These are phyloP conservation scores for Echinochloa phyllopogon DNA, from an alignment of 176 grass and related monocot genomes.

Conservation along the genomic window DNA sequence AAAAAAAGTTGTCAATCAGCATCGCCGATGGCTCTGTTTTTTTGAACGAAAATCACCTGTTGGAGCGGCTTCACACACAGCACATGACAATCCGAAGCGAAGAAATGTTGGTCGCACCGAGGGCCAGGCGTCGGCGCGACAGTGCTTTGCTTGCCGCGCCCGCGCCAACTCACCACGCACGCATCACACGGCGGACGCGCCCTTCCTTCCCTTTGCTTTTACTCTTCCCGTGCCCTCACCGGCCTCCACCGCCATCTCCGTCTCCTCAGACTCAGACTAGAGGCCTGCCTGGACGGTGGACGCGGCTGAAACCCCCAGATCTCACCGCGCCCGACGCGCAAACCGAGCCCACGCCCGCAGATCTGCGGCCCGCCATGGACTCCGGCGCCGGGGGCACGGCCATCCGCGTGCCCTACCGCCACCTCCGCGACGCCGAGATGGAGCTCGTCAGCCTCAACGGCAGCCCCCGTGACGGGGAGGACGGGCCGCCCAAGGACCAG, in stretches of 20 bases:
- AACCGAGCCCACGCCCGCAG: background rate
- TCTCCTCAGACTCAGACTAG: too few species aligned
- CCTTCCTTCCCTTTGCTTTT: too few species aligned
- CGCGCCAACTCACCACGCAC: too few species aligned
- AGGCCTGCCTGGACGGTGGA: background rate
- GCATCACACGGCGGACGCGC: too few species aligned
- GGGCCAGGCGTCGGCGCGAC: background rate
- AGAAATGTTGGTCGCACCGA: too few species aligned
- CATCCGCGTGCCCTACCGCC: constrained; percentile 77
- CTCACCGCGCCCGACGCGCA: constrained; percentile 14
- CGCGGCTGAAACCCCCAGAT: background rate
- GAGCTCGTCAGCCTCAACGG: constrained; percentile 73
- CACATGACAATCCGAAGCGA: too few species aligned
- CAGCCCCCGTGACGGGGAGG: constrained; percentile 20
- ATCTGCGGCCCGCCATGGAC: constrained; percentile 66
- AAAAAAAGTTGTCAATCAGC: background rate
- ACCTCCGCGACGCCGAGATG: constrained; percentile 74
- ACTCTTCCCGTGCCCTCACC: too few species aligned
- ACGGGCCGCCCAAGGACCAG: constrained; percentile 16
- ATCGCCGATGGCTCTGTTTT: background rate
- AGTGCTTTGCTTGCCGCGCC: background rate
- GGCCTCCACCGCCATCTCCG: too few species aligned
- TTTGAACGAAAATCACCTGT: too few species aligned
- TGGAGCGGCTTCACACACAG: background rate
- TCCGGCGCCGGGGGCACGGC: constrained; percentile 47